Base-by-base conservation (phyloP, 176 grass and related monocot genomes). In the Thalia dealbata region DNA sequence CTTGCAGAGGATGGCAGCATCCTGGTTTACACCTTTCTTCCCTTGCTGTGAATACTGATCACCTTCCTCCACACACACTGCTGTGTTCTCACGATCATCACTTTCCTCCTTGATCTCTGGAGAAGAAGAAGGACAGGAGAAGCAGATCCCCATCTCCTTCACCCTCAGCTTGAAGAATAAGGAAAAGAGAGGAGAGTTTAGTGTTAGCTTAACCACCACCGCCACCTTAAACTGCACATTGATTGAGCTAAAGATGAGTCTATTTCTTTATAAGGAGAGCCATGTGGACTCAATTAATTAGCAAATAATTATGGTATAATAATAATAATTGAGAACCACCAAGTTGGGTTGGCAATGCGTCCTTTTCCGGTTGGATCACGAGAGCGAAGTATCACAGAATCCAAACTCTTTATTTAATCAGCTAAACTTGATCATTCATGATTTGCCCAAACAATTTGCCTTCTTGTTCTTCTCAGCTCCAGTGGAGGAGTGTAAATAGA, bases 21-120 rank as follows among this genome's bases (percentile, higher is more conserved):
- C 95, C 78, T 99, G 95, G 84, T 99, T 99, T 51, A 88, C 83
- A 13, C 95, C 95, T 30, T 99, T 99, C 85, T 88, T 91, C 79
- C 95, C 95, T 73, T 73, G 89, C 50, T 75, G 95, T 52, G 95
- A 99, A 75, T 67, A 99, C 73, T 93, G 85, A 67, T 84, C 77
- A 21, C 82, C 80, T 50, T 86, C 86, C 77, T 82, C 76, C 18
- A 96, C 72, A 64, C 89, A 96, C 38, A 96, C 84, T n/a, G 0
- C 21, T 63, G 92, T 84, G 81, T 71, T 88, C 82, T 90, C 92
- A 25, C 90, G 32, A 38, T 38, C 45, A 48, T 1, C 92, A 5
- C 72, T 48, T 29, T 90, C 92, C n/a, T 71, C 78, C 75, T 83
- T 38, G 32, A 38, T 74, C 73, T 78, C 78, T 50, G 42, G 75